These are phyloP conservation scores for Mucor lusitanicus DNA, from an alignment of 371 early-diverging fungal species.

Conservation along the genomic window DNA sequence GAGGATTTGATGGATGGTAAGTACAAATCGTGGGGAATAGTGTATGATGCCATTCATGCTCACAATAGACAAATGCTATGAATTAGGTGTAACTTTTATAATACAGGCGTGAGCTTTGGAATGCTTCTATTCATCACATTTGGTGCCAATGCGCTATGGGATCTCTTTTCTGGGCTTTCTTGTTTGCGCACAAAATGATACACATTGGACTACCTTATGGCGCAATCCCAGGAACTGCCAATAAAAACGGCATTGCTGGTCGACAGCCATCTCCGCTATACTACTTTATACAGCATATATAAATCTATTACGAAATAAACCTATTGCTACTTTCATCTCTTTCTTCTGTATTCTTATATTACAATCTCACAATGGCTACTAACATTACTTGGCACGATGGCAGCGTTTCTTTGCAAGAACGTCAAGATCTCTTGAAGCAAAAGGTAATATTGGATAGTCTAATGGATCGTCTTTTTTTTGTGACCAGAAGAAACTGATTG, in stretches of 20 bases:
- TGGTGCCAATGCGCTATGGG: constrained; percentile 6
- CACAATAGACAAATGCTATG: neutral
- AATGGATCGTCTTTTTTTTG: neutral
- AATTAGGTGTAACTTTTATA: constrained; percentile 35
- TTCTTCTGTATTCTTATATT: constrained; percentile 2
- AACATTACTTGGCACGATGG: constrained; percentile 94
- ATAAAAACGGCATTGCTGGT: constrained; percentile 5
- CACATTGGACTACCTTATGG: constrained; percentile 16
- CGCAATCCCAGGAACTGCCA: constrained; percentile 31
- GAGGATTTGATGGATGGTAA: constrained; percentile 32
- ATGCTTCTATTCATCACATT: constrained; percentile 24
- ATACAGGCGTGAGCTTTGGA: constrained; percentile 26
- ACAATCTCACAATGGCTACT: constrained; percentile 52
- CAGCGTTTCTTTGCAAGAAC: constrained; percentile 73
- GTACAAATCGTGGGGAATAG: neutral
- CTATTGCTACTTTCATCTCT: neutral
- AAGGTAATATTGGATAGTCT: constrained; percentile 46
- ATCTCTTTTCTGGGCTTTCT: constrained; percentile 10
- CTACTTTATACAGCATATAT: neutral
- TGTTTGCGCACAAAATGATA: constrained; percentile 18
- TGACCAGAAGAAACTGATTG: neutral
- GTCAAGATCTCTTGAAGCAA: constrained; percentile 71
- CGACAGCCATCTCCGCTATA: constrained; percentile 8
- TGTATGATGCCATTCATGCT: neutral
- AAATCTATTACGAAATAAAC: neutral